Base-by-base conservation (phyloP, 2,329 filamentous ascomycete species). In the Chrysosporium keratinophilum region DNA sequence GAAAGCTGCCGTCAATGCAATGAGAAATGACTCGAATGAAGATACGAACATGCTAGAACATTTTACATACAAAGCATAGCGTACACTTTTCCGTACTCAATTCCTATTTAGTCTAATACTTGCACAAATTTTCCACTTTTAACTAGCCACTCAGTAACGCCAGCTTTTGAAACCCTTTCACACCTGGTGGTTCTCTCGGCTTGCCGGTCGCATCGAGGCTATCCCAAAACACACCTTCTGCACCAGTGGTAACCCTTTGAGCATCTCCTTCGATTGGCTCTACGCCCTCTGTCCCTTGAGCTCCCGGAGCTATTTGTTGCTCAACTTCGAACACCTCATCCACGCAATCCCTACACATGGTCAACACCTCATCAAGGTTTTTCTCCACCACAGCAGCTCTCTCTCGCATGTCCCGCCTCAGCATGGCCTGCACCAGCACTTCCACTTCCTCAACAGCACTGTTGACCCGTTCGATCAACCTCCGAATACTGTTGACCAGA, bases 381-480 rank as follows among this genome's bases (percentile, higher is more conserved):
- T 74, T 77, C 68, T 93, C 85, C 2, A 95, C 80, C 5, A 88
- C 85, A 12, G 82, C 76, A 3, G 89, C 93, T 48, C 89, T 78
- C 74, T 97, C 93, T 43, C 87, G 78, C 93, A 97, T 97, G 17
- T 80, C 81, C 34, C 93, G 75, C 54, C 89, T 78, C 57, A 89
- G 76, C 55, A 97, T 73, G 0, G 85, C 89, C 59, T 86, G 82
- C 0, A 95, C 79, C 6, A 97, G 76, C 14, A 83, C 73, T 64
- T 82, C 78, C 0, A 88, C 80, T 67, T 98, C 93, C 0, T 80
- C 77, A 49, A 82, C 78, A 2, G 84, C 78, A 19, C 76, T 76
- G 67, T 90, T 88, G 19, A 95, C 81, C 35, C 90, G 78, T 67
- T 95, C 88, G 12, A 95, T 80, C 34, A 98, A 76, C 20, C 93